Evolutionary conservation across 208 protist species (phyloP).

Genomic region (Leishmania major): DNA sequence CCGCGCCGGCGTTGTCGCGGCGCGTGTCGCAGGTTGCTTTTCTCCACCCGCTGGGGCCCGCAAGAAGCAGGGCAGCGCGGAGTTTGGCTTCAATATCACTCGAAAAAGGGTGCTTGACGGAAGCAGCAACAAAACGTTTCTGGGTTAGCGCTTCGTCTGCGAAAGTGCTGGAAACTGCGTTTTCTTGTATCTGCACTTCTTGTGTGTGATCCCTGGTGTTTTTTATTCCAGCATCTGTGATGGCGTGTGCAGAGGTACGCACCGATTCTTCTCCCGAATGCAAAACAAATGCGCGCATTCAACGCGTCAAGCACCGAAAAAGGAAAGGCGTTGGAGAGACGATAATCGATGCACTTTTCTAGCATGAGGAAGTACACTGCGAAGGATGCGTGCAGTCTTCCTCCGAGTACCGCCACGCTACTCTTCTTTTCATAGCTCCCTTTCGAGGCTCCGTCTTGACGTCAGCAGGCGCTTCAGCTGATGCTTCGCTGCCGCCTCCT

Average conservation of each 20-base stretch:
- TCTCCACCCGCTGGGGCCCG: not conserved
- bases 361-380: not conserved
- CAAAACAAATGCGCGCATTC: no score
- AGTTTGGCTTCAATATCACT: no score
- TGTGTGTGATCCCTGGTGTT: not conserved
- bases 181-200: not conserved
- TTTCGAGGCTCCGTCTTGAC: not conserved
- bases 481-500: slow-evolving; percentile 1
- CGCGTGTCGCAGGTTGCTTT: not conserved
- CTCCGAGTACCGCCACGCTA: no score
- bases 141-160: not conserved
- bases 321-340: not conserved
- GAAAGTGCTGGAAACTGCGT: not conserved
- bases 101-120: not conserved
- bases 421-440: not conserved
- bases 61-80: not conserved
- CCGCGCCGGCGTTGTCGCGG: not conserved
- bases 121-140: not conserved
- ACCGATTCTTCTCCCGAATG: not conserved
- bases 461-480: not conserved
- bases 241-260: not conserved
- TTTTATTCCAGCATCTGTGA: not conserved
- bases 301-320: not conserved
- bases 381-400: not conserved
- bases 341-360: not conserved